Evolutionary conservation across 2,329 filamentous ascomycete species (phyloP).

Genomic region (Penicillium corylophilum): DNA sequence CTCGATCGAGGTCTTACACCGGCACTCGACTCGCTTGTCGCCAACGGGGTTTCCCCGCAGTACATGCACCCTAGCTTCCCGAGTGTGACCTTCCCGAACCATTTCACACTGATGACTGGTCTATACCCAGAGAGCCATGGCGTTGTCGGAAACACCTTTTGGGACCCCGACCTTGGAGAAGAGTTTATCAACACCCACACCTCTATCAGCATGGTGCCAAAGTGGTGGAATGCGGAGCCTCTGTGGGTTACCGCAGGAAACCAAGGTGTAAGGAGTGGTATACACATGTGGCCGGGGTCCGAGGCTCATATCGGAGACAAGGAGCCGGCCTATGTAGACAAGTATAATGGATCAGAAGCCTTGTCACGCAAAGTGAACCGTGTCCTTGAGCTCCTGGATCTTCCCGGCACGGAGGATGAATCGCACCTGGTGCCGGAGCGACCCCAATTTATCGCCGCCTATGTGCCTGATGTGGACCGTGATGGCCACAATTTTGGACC

Average conservation of each 20-base stretch:
- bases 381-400: constrained; percentile 79
- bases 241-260: constrained; percentile 91
- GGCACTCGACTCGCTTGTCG: constrained; percentile 72
- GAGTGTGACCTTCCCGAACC: constrained; percentile 94
- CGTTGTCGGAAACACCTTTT: constrained; percentile 91
- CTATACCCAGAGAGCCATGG: constrained; percentile 91
- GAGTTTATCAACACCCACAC: constrained; percentile 89
- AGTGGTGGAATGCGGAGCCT: constrained; percentile 95
- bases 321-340: constrained; percentile 78
- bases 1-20: constrained; percentile 80
- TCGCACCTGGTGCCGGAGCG: constrained; percentile 57
- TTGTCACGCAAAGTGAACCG: constrained; percentile 74
- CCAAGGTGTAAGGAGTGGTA: constrained; percentile 72
- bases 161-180: constrained; percentile 72
- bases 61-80: constrained; percentile 96
- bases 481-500: constrained; percentile 88
- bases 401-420: constrained; percentile 67
- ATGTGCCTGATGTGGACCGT: constrained; percentile 87
- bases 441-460: constrained; percentile 89
- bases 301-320: constrained; percentile 78
- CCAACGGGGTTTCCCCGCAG: constrained; percentile 79
- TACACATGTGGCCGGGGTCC: constrained; percentile 99
- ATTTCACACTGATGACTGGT: constrained; percentile 90
- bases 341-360: constrained; percentile 74
- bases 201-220: constrained; percentile 70